Evolutionary conservation across 2,329 filamentous ascomycete genomes (phyloP), one percentile per base, ranked within the genome.

Genomic region (Elsinoe batatas): DNA sequence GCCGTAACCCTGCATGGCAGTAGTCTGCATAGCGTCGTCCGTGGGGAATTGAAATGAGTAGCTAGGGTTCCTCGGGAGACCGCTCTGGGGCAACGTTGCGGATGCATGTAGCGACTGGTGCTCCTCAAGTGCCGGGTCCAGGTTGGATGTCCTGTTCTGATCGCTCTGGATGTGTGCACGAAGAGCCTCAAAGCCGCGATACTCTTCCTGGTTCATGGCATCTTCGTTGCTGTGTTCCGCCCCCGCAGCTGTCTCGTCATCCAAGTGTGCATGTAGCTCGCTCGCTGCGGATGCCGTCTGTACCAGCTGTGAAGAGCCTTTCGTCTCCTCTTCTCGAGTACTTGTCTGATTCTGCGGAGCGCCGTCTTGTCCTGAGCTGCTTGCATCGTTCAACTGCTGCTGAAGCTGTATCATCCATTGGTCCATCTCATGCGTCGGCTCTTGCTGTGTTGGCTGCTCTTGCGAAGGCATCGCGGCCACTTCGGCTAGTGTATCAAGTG

Each of bases 401-500:
- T 55, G 56, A 8, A 59, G 43, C 26, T 59, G 58, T 40, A 49
- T 59, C 58, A 53, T 59, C 58, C 20, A 56, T 35, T 30, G 56
- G 35, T 37, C 58, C 56, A 44, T 58, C 53, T 55, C 49, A n/a
- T 65, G 54, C 7, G 64, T 47, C 2, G 66, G 63, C 10, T 69
- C 64, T 37, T 63, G 63, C 46, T 55, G 58, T 36, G 67, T 64
- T n/a, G 70, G 68, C 26, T 69, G 66, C 32, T 70, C 56, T 40
- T 51, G 47, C 3, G 32, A 35, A 37, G 70, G 57, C 13, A 55
- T 47, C 1, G 35, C 20, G 8, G n/a, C 46, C 0, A 91, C 90
- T 70, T 95, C 90, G 32, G 90, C 90, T 18, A 95, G 76, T 4
- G 90, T 90, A 67, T 94, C 88, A 36, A 95, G 76, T 1, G 88